phyloP scores from a whole-genome alignment of 2,329 filamentous ascomycete species.

The Fusarium sp. region DNA sequence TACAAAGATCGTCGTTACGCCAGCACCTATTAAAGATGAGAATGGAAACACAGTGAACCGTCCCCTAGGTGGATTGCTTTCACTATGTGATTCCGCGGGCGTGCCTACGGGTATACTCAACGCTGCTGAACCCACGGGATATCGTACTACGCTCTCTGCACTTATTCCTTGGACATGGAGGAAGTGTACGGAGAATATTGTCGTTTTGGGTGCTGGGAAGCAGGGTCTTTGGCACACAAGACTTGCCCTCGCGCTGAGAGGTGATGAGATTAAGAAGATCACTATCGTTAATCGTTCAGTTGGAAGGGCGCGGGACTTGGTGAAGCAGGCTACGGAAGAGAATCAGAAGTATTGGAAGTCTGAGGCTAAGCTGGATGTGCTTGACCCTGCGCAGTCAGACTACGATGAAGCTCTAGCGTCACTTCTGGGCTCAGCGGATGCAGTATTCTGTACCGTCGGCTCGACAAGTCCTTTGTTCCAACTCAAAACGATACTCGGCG shows the following conservation, averaged over 20 bases:
- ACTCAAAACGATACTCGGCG: conserved; percentile 1
- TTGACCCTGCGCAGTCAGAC: conserved; percentile 19
- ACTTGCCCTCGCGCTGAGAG: conserved; percentile 67
- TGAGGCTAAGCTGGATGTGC: not conserved
- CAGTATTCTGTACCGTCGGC: conserved; percentile 36
- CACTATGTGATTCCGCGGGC: conserved; percentile 21
- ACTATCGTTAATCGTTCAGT: conserved; percentile 48
- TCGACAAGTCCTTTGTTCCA: conserved; percentile 33
- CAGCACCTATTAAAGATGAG: conserved; percentile 7
- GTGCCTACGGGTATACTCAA: conserved; percentile 64
- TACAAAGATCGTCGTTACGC: conserved; percentile 42
- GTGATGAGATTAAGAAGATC: conserved; percentile 41
- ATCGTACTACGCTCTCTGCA: conserved; percentile 73
- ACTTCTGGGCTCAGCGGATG: conserved; percentile 12
- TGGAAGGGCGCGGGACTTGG: not conserved
- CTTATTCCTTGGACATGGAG: conserved; percentile 67
- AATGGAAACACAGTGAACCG: not conserved
- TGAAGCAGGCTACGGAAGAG: conserved; percentile 18
- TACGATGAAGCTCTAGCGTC: conserved; percentile 5
- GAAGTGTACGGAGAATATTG: conserved; percentile 58
- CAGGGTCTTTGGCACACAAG: conserved; percentile 79
- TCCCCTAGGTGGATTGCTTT: conserved; percentile 26
- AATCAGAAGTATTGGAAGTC: conserved; percentile 37
- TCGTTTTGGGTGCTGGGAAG: conserved; percentile 76
- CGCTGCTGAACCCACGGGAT: conserved; percentile 74